Percentiles rank a stretch among this genome's conserved stretches.
Conservation (phyloP, 345 rosid genomes). For the Citrus sinensis region DVS_A1.0 CM039168.1:25279001-25279500, state of each 20-base stretch:
- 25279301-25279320: background rate
- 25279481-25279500: background rate
- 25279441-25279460: background rate
- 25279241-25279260: no score
- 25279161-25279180: no score
- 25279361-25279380: background rate
- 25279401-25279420: no score
- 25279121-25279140: no score
- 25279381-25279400: no score
- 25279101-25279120: no score
- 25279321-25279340: background rate
- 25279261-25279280: no score
- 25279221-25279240: no score
- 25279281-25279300: background rate
- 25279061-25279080: background rate
- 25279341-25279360: background rate
- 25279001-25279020: background rate
- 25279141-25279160: no score
- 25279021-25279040: background rate
- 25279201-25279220: no score
- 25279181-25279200: no score
- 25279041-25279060: background rate
- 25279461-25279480: background rate
- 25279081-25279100: background rate
- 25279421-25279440: no score